A percentile compares a stretch with the other conserved stretches of the same genome.
These are phyloP conservation scores for Botrytis squamosa DNA, from an alignment of 2,329 filamentous ascomycete genomes.

Conservation along the genomic window DNA sequence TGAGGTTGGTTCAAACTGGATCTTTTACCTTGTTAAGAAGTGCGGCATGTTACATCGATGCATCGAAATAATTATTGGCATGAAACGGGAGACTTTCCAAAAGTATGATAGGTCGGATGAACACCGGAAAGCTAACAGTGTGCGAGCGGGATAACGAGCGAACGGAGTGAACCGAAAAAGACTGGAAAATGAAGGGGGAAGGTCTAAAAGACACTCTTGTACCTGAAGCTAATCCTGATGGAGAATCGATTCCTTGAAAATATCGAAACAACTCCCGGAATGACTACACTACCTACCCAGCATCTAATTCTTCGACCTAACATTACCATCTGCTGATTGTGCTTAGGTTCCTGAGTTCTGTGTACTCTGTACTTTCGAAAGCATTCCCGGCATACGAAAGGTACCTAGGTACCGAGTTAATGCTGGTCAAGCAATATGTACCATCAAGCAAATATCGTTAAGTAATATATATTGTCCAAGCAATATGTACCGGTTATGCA, in stretches of 20 bases:
- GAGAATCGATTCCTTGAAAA: constrained; percentile 3
- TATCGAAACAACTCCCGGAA: constrained; percentile 5
- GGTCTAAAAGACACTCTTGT: constrained; percentile 1
- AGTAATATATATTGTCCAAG: constrained; percentile 7
- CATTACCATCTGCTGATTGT: constrained; percentile 1
- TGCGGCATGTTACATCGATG: constrained; percentile 3
- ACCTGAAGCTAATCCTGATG: constrained; percentile 18
- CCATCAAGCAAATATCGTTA: neutral
- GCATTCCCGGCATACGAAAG: constrained; percentile 8
- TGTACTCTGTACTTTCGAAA: neutral
- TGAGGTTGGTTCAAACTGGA: neutral
- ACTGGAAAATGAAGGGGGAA: constrained; percentile 10
- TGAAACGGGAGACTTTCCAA: neutral
- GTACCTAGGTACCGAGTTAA: neutral
- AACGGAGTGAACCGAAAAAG: constrained; percentile 11
- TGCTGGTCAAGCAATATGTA: constrained; percentile 14
- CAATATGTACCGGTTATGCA: constrained; percentile 15
- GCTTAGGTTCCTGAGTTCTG: neutral
- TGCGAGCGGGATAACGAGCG: neutral
- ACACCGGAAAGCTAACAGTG: constrained; percentile 6
- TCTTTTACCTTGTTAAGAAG: neutral
- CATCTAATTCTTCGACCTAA: constrained; percentile 1
- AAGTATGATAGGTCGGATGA: constrained; percentile 18
- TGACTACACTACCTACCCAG: constrained; percentile 7
- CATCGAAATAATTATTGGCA: constrained; percentile 6